These are phyloP conservation scores for Euphorbia celastroides DNA, from an alignment of 441 rosid genomes.

Conservation along the genomic window DNA sequence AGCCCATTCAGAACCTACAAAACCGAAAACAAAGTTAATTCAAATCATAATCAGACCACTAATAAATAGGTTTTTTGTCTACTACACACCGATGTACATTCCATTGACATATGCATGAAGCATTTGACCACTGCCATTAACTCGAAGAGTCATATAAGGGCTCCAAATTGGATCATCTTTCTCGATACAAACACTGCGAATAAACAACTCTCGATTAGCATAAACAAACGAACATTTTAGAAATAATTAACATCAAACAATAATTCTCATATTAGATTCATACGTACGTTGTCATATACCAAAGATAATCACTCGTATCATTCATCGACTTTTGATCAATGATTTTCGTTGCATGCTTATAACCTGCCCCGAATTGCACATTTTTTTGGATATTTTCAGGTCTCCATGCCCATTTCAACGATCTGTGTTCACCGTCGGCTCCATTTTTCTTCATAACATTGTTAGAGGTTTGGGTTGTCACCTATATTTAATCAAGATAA, in stretches of 20 bases:
- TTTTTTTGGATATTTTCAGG: constrained; percentile 31
- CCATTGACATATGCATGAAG: constrained; percentile 62
- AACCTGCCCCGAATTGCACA: background rate
- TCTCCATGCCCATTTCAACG: constrained; percentile 65
- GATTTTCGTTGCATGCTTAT: constrained; percentile 11
- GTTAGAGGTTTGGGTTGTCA: constrained; percentile 46
- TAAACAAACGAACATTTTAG: background rate
- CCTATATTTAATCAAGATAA: too few species aligned
- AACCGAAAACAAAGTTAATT: too few species aligned
- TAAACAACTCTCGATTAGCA: background rate
- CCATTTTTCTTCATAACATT: constrained; percentile 43
- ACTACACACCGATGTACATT: constrained; percentile 42
- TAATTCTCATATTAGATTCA: too few species aligned
- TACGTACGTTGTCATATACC: constrained; percentile 74
- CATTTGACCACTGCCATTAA: constrained; percentile 49
- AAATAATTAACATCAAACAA: too few species aligned
- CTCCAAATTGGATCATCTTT: constrained; percentile 18
- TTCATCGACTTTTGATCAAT: constrained; percentile 54
- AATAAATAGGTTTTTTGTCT: too few species aligned
- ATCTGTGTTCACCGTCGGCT: constrained; percentile 33
- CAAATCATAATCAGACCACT: too few species aligned
- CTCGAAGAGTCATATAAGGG: constrained; percentile 35
- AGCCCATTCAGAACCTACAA: constrained; percentile 42
- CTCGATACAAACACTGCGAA: constrained; percentile 7
- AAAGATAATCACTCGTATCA: constrained; percentile 60